These are phyloP conservation scores for Fusarium virguliforme DNA, from an alignment of 2,329 filamentous ascomycete species.

Conservation along the genomic window DNA sequence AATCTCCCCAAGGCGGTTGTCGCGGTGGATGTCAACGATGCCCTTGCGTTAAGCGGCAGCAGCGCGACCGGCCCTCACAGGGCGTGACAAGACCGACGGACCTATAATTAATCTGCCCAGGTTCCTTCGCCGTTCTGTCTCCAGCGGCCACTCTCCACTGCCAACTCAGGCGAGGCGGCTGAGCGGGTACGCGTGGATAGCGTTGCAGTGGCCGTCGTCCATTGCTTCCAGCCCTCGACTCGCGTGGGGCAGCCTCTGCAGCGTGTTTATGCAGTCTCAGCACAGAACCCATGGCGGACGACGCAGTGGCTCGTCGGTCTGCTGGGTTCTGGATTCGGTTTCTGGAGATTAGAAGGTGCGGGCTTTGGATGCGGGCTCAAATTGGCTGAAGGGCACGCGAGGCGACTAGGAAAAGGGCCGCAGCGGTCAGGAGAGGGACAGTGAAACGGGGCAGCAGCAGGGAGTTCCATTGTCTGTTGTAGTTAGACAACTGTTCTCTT, in stretches of 20 bases:
- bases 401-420: slow-evolving; percentile 19
- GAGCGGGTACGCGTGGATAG: slow-evolving; percentile 40
- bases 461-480: slow-evolving; percentile 16
- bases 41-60: slow-evolving; percentile 31
- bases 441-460: slow-evolving; percentile 28
- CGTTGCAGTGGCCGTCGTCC: slow-evolving; percentile 24
- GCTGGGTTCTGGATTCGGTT: slow-evolving; percentile 33
- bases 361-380: slow-evolving; percentile 30
- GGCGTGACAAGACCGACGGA: slow-evolving; percentile 29
- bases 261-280: slow-evolving; percentile 18
- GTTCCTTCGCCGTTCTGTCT: slow-evolving; percentile 33
- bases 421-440: slow-evolving; percentile 18
- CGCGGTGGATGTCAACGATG: slow-evolving; percentile 38
- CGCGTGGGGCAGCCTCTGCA: slow-evolving; percentile 37
- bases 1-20: slow-evolving; percentile 32
- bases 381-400: slow-evolving; percentile 44
- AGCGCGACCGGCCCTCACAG: slow-evolving; percentile 21
- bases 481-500: neutral
- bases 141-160: slow-evolving; percentile 29
- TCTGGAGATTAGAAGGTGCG: slow-evolving; percentile 16
- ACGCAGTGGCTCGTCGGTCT: slow-evolving; percentile 30
- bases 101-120: slow-evolving; percentile 48
- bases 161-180: slow-evolving; percentile 40
- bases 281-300: slow-evolving; percentile 16
- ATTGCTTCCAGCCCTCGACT: slow-evolving; percentile 27